Evolutionary conservation across 2,329 filamentous ascomycete genomes (phyloP).

Genomic region (Sclerotinia trifoliorum): DNA sequence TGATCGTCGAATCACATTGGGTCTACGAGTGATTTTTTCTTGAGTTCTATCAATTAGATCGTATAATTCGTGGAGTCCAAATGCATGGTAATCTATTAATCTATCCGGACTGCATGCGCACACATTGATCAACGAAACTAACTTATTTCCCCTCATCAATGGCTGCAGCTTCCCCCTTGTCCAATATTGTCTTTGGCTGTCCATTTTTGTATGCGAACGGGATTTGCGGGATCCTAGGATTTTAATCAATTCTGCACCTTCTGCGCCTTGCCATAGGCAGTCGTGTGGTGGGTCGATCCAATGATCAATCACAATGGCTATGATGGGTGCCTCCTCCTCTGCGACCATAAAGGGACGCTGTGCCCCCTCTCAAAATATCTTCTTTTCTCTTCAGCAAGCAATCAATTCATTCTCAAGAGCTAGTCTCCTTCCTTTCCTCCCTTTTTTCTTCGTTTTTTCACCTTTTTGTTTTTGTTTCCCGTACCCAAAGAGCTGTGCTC

Average conservation of each 20-base stretch:
- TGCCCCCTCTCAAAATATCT: constrained; percentile 30
- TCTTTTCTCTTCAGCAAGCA: constrained; percentile 63
- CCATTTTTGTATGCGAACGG: constrained; percentile 8
- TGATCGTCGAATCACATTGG: constrained; percentile 21
- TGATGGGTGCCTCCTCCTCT: constrained; percentile 3
- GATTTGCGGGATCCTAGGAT: constrained; percentile 1
- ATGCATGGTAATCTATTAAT: constrained; percentile 23
- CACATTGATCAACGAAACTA: constrained; percentile 3
- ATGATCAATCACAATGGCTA: constrained; percentile 20
- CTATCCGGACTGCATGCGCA: constrained; percentile 17
- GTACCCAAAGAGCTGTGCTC: constrained; percentile 56
- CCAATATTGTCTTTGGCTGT: constrained; percentile 5
- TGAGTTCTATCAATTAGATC: neutral
- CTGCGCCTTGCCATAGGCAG: constrained; percentile 19
- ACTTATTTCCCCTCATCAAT: constrained; percentile 19
- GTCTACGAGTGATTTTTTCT: constrained; percentile 1
- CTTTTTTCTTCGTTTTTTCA: constrained; percentile 49
- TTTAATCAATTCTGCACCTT: neutral
- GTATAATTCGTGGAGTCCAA: constrained; percentile 14
- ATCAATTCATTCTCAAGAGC: constrained; percentile 50
- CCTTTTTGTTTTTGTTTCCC: constrained; percentile 38
- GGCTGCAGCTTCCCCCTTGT: constrained; percentile 16
- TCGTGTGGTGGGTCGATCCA: constrained; percentile 9
- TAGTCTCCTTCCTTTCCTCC: constrained; percentile 48
- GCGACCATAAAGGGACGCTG: constrained; percentile 35